Base-by-base conservation (phyloP, 768 basidiomycete species). In the Dictyophora rubrovolvata region DNA sequence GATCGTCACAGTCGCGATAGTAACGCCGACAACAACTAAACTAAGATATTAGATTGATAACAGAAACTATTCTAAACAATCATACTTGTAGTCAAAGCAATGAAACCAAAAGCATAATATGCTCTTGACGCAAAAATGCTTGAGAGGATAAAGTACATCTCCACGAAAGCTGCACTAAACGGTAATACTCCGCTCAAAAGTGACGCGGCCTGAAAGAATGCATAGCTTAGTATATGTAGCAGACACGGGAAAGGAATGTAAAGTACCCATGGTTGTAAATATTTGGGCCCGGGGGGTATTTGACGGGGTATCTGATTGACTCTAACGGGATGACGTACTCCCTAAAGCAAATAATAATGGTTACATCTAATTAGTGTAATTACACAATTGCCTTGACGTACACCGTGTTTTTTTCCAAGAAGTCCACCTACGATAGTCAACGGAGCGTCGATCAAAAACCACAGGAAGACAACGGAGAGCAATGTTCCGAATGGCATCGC, bases 61-160 rank as follows among this genome's bases (percentile, higher is more conserved):
- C n/a, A n/a, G n/a, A 37, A 12, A 22, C 17, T 23, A 37, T n/a
- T 12, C 52, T 12, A 51, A 33, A 33, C 9, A 48, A 18, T 21
- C 11, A 5, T 18, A 33, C 16, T 20, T 54, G 87, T 87, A 0
- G 93, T 94, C 56, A 97, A 73, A 23, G 92, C 88, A 48, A 97
- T 72, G 75, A 97, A 97, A 16, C 95, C 95, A 68, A 97, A 97
- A 11, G 95, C 95, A 69, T 96, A 97, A 73, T 93, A 95, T 49
- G 87, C 89, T 35, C 90, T 81, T 10, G 91, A 87, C 21, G 93
- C 93, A 65, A 96, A 98, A 23, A 97, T 77, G 65, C 86, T 89
- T 12, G 92, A 90, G 60, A 97, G 76, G 48, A 95, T 83, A 68
- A 93, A 96, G 71, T 92, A 96, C 11, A 96, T 73, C 70, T 97